Evolutionary conservation across 2,329 filamentous ascomycete genomes (phyloP).

Genomic region (Calonectria leucothoes): DNA sequence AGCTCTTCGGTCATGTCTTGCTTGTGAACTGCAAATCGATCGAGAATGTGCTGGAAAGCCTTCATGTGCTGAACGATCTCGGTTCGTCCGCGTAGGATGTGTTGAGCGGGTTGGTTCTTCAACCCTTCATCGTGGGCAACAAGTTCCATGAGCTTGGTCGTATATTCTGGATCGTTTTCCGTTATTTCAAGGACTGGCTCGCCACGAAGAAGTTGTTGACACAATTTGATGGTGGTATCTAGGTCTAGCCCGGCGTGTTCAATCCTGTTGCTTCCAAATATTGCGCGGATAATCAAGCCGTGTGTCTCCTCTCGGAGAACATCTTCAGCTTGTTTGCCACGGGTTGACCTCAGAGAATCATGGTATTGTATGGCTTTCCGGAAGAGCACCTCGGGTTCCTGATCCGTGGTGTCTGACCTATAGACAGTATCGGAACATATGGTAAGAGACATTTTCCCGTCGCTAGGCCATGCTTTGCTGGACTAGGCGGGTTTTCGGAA

Average conservation of each 20-base stretch:
- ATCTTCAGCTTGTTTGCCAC: constrained; percentile 2
- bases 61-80: constrained; percentile 39
- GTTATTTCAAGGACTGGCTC: constrained; percentile 16
- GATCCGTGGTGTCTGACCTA: constrained; percentile 12
- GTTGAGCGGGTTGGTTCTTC: neutral
- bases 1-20: neutral
- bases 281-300: constrained; percentile 30
- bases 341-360: neutral
- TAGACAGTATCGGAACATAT: constrained; percentile 19
- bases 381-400: constrained; percentile 25
- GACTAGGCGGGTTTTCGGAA: too few species aligned
- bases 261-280: constrained; percentile 43
- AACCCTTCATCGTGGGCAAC: neutral
- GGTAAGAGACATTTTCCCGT: neutral
- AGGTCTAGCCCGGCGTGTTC: constrained; percentile 32
- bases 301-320: constrained; percentile 22
- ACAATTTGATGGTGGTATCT: constrained; percentile 31
- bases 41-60: constrained; percentile 34
- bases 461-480: too few species aligned
- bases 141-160: constrained; percentile 12
- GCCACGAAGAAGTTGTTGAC: constrained; percentile 22
- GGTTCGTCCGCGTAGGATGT: constrained; percentile 22
- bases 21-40: constrained; percentile 18
- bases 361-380: constrained; percentile 18
- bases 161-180: constrained; percentile 5